phyloP scores from a whole-genome alignment of 169 alveolate genomes.

The Eimeria praecox region DNA sequence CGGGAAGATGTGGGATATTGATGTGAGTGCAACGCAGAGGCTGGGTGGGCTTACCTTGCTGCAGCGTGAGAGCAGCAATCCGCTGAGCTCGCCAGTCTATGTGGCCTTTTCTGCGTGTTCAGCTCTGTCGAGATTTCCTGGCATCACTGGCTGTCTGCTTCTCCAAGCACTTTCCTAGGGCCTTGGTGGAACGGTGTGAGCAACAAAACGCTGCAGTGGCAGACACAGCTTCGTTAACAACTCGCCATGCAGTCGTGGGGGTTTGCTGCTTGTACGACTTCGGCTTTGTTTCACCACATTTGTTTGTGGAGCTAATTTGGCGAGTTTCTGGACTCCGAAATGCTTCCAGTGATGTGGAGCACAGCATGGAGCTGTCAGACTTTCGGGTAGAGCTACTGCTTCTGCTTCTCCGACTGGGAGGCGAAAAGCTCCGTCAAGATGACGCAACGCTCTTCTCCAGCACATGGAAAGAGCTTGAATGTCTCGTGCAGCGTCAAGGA shows the following conservation, averaged over 20 bases:
- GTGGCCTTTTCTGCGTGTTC: not conserved
- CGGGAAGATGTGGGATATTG: conserved; percentile 48
- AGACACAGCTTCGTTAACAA: conserved; percentile 22
- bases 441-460: conserved; percentile 53
- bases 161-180: conserved; percentile 18
- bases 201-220: not conserved
- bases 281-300: conserved; percentile 51
- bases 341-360: not conserved
- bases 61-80: not conserved
- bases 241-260: conserved; percentile 64
- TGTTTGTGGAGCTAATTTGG: conserved; percentile 40
- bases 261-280: conserved; percentile 65
- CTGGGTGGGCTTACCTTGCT: not conserved
- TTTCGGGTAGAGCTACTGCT: conserved; percentile 76
- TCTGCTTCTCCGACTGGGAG: conserved; percentile 77
- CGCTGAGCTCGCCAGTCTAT: not conserved
- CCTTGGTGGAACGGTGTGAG: conserved; percentile 13
- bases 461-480: conserved; percentile 59
- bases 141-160: conserved; percentile 44
- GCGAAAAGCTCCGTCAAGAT: conserved; percentile 74
- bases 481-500: conserved; percentile 25
- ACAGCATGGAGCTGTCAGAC: conserved; percentile 13
- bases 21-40: not conserved
- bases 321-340: conserved; percentile 8
- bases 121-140: conserved; percentile 54